phyloP scores from a whole-genome alignment of 106 monocot species.

The Dendrobium huoshanense region DNA sequence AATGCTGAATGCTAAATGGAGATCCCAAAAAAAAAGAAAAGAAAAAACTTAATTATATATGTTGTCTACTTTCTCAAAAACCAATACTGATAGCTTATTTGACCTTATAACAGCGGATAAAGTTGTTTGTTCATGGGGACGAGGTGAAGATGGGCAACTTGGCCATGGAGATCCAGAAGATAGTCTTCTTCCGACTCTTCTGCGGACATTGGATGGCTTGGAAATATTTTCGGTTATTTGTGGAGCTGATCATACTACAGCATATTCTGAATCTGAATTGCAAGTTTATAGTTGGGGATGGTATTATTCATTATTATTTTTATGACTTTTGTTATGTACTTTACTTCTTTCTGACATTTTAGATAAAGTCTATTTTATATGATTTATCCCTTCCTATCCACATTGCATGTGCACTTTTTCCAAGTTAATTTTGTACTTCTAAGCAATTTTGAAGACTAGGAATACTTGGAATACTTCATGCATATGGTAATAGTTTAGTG shows the following conservation, averaged over 20 bases:
- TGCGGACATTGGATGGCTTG: constrained; percentile 38
- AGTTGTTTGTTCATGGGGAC: constrained; percentile 79
- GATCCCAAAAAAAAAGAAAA: neutral
- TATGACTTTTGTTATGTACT: neutral
- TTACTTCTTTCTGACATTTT: neutral
- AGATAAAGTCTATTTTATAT: neutral
- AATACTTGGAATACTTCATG: neutral
- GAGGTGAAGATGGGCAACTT: constrained; percentile 90
- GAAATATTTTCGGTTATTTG: constrained; percentile 67
- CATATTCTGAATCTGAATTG: constrained; percentile 60
- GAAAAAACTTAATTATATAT: neutral
- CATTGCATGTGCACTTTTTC: neutral
- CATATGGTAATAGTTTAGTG: neutral
- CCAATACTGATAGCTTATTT: neutral
- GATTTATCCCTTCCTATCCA: neutral
- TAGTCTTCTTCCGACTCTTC: constrained; percentile 53
- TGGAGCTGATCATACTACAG: constrained; percentile 87
- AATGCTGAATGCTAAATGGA: neutral
- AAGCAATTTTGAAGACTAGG: neutral
- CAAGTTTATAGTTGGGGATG: constrained; percentile 94
- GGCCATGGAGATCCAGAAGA: constrained; percentile 94
- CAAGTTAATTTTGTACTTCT: neutral
- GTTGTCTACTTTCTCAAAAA: neutral
- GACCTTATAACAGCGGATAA: constrained; percentile 46
- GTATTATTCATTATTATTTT: constrained; percentile 11